Conservation (phyloP, 2,329 filamentous ascomycete species). For the Arachnopeziza araneosa region DNA sequence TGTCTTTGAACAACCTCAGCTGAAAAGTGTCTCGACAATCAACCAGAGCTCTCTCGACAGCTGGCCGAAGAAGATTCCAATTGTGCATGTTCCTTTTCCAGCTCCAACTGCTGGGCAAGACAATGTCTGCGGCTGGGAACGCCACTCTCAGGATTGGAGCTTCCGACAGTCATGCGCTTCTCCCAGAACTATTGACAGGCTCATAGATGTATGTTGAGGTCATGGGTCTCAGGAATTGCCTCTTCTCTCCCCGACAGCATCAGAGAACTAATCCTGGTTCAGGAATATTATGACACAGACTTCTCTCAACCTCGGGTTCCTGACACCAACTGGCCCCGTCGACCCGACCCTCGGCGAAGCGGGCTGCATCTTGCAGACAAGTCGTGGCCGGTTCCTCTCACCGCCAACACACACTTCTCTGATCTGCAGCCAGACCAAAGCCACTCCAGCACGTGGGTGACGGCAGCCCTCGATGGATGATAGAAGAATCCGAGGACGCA, state of each 20-base stretch:
- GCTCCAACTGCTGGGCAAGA: background rate
- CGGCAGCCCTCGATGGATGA: background rate
- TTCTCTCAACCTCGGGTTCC: slow-evolving; percentile 9
- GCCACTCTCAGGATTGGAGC: background rate
- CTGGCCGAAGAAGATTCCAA: background rate
- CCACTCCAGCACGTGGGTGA: background rate
- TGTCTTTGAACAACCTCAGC: background rate
- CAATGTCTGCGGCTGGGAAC: background rate
- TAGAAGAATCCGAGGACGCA: background rate
- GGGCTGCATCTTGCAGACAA: background rate
- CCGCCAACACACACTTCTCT: background rate
- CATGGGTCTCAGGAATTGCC: background rate
- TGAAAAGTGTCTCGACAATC: background rate
- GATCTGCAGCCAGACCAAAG: background rate
- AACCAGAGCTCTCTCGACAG: background rate
- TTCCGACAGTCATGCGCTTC: background rate
- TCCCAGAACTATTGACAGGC: background rate
- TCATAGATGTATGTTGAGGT: background rate
- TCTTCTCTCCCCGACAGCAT: background rate
- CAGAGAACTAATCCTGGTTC: background rate
- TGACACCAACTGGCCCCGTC: background rate
- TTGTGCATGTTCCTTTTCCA: background rate
- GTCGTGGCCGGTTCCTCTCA: background rate
- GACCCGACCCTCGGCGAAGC: background rate
- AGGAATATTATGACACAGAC: background rate